These are phyloP conservation scores for Flaveria floridana DNA, from an alignment of 140 eudicot genomes.

Conservation along the genomic window DNA sequence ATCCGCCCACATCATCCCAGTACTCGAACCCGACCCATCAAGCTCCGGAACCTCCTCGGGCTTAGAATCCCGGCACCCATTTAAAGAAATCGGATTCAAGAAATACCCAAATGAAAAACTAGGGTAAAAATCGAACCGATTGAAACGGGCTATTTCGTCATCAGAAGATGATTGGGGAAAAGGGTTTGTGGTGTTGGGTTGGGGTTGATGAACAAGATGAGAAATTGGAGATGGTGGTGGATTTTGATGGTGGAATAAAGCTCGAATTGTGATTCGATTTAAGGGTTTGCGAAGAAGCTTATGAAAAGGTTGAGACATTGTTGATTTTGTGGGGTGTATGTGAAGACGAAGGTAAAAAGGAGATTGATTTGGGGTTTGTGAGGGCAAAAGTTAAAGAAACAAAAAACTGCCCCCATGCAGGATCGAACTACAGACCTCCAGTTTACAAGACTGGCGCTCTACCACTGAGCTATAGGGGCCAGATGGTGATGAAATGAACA, in stretches of 20 bases:
- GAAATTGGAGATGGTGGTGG: slow-evolving; percentile 18
- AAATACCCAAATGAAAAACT: slow-evolving; percentile 49
- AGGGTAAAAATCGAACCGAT: slow-evolving; percentile 40
- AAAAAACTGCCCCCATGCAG: slow-evolving; percentile 54
- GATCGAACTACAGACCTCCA: slow-evolving; percentile 82
- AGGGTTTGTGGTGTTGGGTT: slow-evolving; percentile 17
- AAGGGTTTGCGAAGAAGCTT: slow-evolving; percentile 35
- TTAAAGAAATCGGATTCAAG: slow-evolving; percentile 35
- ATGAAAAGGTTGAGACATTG: slow-evolving; percentile 31
- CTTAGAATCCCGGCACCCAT: slow-evolving; percentile 32
- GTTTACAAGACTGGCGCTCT: slow-evolving; percentile 86
- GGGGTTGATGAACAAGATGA: slow-evolving; percentile 24
- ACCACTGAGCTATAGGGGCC: slow-evolving; percentile 79
- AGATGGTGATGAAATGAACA: too few species aligned
- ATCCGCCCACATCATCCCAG: slow-evolving; percentile 49
- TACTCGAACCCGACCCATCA: slow-evolving; percentile 31
- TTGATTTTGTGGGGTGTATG: neutral
- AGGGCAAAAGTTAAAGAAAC: neutral
- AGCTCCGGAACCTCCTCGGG: slow-evolving; percentile 20
- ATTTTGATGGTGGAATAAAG: slow-evolving; percentile 29
- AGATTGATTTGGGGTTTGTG: neutral
- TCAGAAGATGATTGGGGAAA: slow-evolving; percentile 16
- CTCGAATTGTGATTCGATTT: slow-evolving; percentile 22
- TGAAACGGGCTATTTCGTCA: slow-evolving; percentile 21
- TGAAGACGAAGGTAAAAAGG: neutral